These are phyloP conservation scores for Cenchrus purpureus DNA, from an alignment of 176 grass and related monocot species.

Conservation along the genomic window DNA sequence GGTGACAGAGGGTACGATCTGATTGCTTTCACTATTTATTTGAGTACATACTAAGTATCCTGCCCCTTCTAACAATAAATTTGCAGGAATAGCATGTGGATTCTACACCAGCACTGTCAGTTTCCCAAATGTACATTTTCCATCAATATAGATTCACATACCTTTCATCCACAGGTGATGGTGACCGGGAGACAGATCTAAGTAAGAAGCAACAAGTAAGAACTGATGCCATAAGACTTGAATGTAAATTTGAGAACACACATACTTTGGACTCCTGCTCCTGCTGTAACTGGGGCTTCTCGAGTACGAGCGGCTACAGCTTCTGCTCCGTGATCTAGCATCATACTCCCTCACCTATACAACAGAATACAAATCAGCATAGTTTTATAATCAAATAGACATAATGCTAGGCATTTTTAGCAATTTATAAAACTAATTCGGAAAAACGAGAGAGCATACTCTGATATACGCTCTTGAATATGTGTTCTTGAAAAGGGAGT, in stretches of 20 bases:
- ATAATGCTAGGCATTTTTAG: slow-evolving; percentile 20
- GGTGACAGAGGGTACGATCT: not conserved
- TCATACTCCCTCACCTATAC: slow-evolving; percentile 79
- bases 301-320: slow-evolving; percentile 62
- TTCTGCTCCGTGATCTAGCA: slow-evolving; percentile 72
- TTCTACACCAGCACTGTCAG: not conserved
- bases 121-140: not conserved
- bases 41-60: not conserved
- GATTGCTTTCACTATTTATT: slow-evolving; percentile 1
- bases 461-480: slow-evolving; percentile 92
- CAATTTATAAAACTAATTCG: not conserved
- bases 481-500: slow-evolving; percentile 87
- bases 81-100: not conserved
- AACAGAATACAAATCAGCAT: slow-evolving; percentile 1
- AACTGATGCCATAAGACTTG: not conserved
- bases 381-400: slow-evolving; percentile 4
- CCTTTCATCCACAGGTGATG: slow-evolving; percentile 46
- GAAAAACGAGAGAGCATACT: slow-evolving; percentile 41
- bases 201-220: not conserved
- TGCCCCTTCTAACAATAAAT: slow-evolving; percentile 1
- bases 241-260: not conserved
- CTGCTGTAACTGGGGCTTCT: slow-evolving; percentile 67
- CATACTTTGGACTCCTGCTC: slow-evolving; percentile 51
- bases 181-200: slow-evolving; percentile 47
- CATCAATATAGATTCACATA: slow-evolving; percentile 15